phyloP scores from a whole-genome alignment of 2,329 filamentous ascomycete genomes.

The Pezicula radicicola region DNA sequence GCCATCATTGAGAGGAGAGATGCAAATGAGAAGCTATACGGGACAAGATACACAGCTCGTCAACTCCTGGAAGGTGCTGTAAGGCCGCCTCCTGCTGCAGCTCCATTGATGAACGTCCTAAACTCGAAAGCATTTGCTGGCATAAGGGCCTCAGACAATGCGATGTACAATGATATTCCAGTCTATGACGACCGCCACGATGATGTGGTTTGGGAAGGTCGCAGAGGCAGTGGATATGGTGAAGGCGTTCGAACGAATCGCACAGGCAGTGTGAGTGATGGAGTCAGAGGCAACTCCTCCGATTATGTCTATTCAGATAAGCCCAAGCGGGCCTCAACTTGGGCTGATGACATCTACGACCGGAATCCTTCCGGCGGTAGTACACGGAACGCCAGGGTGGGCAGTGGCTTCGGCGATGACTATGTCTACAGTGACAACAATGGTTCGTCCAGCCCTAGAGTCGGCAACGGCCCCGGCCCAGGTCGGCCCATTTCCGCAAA shows the following conservation, averaged over 20 bases:
- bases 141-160: conserved; percentile 48
- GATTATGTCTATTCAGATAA: conserved; percentile 50
- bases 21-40: conserved; percentile 95
- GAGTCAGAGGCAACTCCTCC: conserved; percentile 39
- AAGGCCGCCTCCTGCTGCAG: conserved; percentile 74
- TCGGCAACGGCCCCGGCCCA: conserved; percentile 50
- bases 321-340: conserved; percentile 64
- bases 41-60: conserved; percentile 73
- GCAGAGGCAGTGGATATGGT: conserved; percentile 66
- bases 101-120: conserved; percentile 79
- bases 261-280: conserved; percentile 34
- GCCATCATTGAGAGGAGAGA: conserved; percentile 93
- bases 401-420: conserved; percentile 41
- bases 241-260: conserved; percentile 57
- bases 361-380: conserved; percentile 38
- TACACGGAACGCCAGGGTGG: conserved; percentile 13
- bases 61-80: conserved; percentile 80
- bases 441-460: conserved; percentile 31
- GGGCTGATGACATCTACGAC: conserved; percentile 76
- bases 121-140: conserved; percentile 84
- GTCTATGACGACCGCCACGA: conserved; percentile 84
- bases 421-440: conserved; percentile 56
- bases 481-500: conserved; percentile 84
- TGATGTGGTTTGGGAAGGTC: conserved; percentile 79
- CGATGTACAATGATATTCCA: conserved; percentile 91